Evolutionary conservation across 306 rosid species (phyloP), one percentile per base, ranked within the genome.

Genomic region (Castanea sativa): DNA sequence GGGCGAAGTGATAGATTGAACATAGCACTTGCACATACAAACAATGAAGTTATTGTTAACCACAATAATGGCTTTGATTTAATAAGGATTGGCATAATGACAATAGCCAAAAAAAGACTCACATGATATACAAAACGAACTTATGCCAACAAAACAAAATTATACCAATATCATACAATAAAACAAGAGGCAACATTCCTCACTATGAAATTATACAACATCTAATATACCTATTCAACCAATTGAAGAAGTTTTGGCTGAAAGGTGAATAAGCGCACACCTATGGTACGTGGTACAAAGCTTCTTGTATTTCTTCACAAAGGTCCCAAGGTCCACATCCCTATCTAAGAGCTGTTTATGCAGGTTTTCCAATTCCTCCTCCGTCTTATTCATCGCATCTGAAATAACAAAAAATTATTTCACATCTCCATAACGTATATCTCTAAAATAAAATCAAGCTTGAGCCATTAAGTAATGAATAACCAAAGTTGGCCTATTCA

Each of bases 221-320:
- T 6, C 77, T 21, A 15, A n/a, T 71, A 76, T 58, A n/a, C 58
- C 51, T 19, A 23, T 56, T 85, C 71, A 85, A 13, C n/a, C n/a
- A n/a, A n/a, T n/a, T n/a, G n/a, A n/a, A n/a, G n/a, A n/a, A n/a
- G n/a, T n/a, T n/a, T n/a, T 96, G 19, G 96, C 93, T 1, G 99
- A 89, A 71, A 96, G 89, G 82, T 91, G 97, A 69, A 89, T 27
- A 41, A 96, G 98, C 16, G 94, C 96, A 68, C 88, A 90, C 83
- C 67, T 83, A 87, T 93, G 98, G 85, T 90, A 88, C 69, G 82
- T 79, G 9, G 89, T 78, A 38, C 99, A 97, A 27, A 88, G 92
- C 89, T 85, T 91, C 88, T 89, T 96, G 90, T 91, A 93, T 79
- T 93, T 93, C 84, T 87, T 94, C 82, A 91, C 73, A 69, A 96